Conservation (phyloP, 1,139 yeast genomes). For the Hyphopichia wangnamkhiaoensis region DNA sequence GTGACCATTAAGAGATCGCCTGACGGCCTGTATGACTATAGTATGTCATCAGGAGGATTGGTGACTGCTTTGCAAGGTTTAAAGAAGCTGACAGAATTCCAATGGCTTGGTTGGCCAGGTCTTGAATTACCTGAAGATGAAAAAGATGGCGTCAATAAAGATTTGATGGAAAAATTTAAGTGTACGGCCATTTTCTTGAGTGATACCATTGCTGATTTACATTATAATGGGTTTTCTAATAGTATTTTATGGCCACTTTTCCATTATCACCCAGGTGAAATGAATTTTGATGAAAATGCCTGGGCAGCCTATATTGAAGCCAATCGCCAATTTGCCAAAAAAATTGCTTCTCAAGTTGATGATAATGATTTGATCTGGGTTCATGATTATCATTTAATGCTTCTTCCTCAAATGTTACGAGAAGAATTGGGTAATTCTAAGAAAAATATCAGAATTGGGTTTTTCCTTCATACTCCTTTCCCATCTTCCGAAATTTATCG, state of each 20-base stretch:
- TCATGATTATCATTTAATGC: constrained; percentile 96
- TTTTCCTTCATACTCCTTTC: constrained; percentile 96
- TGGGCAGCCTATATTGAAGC: constrained; percentile 99
- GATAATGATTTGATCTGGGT: constrained; percentile 96
- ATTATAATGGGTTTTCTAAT: constrained; percentile 94
- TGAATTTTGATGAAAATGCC: constrained; percentile 95
- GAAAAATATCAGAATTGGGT: constrained; percentile 77
- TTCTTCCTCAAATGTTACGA: constrained; percentile 87
- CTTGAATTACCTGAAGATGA: constrained; percentile 82
- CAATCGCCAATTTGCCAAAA: constrained; percentile 77
- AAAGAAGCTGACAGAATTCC: constrained; percentile 80
- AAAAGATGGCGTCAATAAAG: constrained; percentile 65
- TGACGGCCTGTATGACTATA: constrained; percentile 63
- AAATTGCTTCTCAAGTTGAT: constrained; percentile 66
- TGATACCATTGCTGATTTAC: constrained; percentile 91
- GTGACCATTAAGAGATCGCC: constrained; percentile 78
- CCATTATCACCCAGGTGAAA: constrained; percentile 99
- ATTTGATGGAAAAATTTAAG: constrained; percentile 73
- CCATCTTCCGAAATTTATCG: constrained; percentile 96
- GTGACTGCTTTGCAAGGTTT: constrained; percentile 95
- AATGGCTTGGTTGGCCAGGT: constrained; percentile 99
- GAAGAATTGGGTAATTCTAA: constrained; percentile 51
- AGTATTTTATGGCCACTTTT: constrained; percentile 94
- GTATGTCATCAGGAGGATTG: constrained; percentile 96
- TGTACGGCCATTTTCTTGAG: constrained; percentile 88